Conservation (phyloP, 768 basidiomycete species). For the Leccinum variicolor region DNA sequence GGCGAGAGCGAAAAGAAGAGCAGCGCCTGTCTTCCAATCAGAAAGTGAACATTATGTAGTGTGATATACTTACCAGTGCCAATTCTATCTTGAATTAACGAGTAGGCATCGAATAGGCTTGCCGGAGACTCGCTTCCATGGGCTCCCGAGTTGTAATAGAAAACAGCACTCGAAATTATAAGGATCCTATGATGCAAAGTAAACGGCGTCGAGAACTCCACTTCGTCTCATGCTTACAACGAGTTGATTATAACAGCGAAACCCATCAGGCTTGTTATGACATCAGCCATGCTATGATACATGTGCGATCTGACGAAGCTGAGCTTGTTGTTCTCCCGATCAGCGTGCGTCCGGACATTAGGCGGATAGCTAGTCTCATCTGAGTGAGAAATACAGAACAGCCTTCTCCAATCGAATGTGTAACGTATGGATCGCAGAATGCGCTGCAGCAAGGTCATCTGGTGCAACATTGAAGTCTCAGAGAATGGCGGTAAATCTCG, state of each 20-base stretch:
- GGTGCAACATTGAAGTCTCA: background rate
- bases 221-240: slow-evolving; percentile 43
- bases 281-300: slow-evolving; percentile 62
- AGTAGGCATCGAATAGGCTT: slow-evolving; percentile 81
- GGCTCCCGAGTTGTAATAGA: slow-evolving; percentile 54
- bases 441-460: slow-evolving; percentile 23
- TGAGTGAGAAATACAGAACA: slow-evolving; percentile 24
- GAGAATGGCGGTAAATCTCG: slow-evolving; percentile 13
- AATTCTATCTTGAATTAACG: slow-evolving; percentile 61
- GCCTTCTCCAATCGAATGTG: slow-evolving; percentile 10
- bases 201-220: background rate
- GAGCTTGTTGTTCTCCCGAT: slow-evolving; percentile 55
- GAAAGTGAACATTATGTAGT: background rate
- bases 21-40: slow-evolving; percentile 53
- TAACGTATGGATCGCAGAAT: slow-evolving; percentile 7
- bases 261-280: slow-evolving; percentile 67
- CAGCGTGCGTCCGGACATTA: slow-evolving; percentile 43
- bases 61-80: slow-evolving; percentile 52
- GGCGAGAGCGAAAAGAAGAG: slow-evolving; percentile 84
- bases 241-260: slow-evolving; percentile 90
- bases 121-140: slow-evolving; percentile 47
- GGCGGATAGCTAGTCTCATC: slow-evolving; percentile 19
- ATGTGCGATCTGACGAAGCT: slow-evolving; percentile 60
- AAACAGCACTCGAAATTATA: slow-evolving; percentile 79
- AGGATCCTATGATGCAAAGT: slow-evolving; percentile 53